Base-by-base conservation (phyloP, 257 asterid genomes). In the Lantana camara region DNA sequence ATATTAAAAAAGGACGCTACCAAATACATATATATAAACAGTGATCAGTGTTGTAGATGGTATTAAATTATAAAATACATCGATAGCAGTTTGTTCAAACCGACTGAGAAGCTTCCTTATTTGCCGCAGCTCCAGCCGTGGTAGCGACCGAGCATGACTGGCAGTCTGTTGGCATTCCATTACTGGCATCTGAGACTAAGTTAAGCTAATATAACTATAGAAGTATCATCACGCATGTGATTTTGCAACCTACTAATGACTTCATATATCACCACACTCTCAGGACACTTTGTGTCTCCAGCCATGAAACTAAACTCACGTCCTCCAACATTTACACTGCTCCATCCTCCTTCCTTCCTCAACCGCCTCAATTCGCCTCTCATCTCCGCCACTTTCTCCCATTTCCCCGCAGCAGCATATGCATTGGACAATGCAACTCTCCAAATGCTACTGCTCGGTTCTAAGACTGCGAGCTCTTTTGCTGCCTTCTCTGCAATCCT, bases 291-390 rank as follows among this genome's bases (percentile, higher is more conserved):
- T 0, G 80, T 75, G 15, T 72, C 84, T 0, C 82, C 87, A 0
- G 70, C 87, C 68, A 73, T 63, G 55, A 81, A 81, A 9, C 72
- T 38, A 13, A 61, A 67, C 60, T 68, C 69, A 16, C 45, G 13
- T 7, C 83, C 84, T 37, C 68, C 66, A n/a, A 78, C 17, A 57
- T 75, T 38, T 4, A 81, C 73, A 29, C 80, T 66, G 63, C 87
- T 81, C 84, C 87, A 78, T 10, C 87, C 87, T 34, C 80, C 78
- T 63, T 67, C 87, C 76, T 78, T 81, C 46, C 32, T 63, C 34
- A 74, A 34, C 72, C 46, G 48, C 57, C 80, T 75, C 55, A 81
- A 40, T 16, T 77, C 83, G 4, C 61, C 70, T 24, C 86, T 66
- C 1, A 77, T 38, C 45, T 68, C 66, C 7, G 66, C 75, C 24